A percentile compares a stretch with the other conserved stretches of the same genome.
phyloP scores from a whole-genome alignment of 2,329 filamentous ascomycete genomes.

The Dothistroma pini region DNA sequence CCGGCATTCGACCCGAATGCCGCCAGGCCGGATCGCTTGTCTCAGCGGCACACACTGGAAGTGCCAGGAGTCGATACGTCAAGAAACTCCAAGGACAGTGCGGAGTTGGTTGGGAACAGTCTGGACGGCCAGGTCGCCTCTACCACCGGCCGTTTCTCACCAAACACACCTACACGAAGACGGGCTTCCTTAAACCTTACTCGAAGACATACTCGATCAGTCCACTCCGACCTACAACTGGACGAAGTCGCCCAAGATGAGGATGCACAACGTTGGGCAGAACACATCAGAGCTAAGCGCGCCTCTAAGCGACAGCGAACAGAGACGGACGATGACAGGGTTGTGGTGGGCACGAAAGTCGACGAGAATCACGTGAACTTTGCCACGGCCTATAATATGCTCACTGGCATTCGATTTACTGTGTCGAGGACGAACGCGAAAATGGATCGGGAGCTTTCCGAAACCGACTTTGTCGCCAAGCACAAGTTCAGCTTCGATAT shows the following conservation, averaged over 20 bases:
- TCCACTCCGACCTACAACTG: slow-evolving; percentile 76
- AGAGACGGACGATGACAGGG: slow-evolving; percentile 86
- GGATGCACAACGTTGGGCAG: slow-evolving; percentile 86
- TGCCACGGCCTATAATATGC: slow-evolving; percentile 99
- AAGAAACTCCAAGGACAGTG: slow-evolving; percentile 68
- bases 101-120: slow-evolving; percentile 37
- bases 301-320: slow-evolving; percentile 79
- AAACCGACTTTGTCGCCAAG: slow-evolving; percentile 87
- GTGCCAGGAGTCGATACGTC: slow-evolving; percentile 68
- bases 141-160: slow-evolving; percentile 79
- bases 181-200: slow-evolving; percentile 80
- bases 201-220: slow-evolving; percentile 75
- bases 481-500: slow-evolving; percentile 99
- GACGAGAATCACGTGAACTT: slow-evolving; percentile 92
- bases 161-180: slow-evolving; percentile 59
- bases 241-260: slow-evolving; percentile 86
- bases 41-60: slow-evolving; percentile 80
- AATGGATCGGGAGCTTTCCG: slow-evolving; percentile 82
- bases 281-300: slow-evolving; percentile 86
- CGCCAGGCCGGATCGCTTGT: slow-evolving; percentile 48
- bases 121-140: slow-evolving; percentile 57
- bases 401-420: slow-evolving; percentile 95
- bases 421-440: slow-evolving; percentile 97
- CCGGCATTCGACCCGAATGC: slow-evolving; percentile 35
- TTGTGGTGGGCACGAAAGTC: slow-evolving; percentile 94